A percentile compares a stretch with the other conserved stretches of the same genome.
Conservation (phyloP, 208 protist genomes). For the Entamoeba dispar region DNA sequence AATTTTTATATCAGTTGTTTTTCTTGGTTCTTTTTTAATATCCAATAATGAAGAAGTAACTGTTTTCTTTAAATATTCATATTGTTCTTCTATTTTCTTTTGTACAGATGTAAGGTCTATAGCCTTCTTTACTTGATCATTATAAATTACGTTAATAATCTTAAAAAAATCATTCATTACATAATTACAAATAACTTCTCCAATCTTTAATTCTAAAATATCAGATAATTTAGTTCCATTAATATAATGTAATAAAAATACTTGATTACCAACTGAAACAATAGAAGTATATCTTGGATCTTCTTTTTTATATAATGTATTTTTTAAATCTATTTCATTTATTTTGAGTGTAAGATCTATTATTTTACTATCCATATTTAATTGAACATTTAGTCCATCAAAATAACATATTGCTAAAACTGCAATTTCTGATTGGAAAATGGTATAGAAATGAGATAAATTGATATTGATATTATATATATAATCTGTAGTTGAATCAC, state of each 20-base stretch:
- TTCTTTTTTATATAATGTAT: not conserved
- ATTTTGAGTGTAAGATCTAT: not conserved
- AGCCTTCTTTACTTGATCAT: not conserved
- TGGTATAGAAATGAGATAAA: not conserved
- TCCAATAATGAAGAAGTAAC: not conserved
- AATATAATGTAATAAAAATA: not conserved
- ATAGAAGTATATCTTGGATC: not conserved
- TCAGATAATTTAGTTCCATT: not conserved
- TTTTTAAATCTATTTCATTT: not conserved
- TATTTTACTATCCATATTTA: not conserved
- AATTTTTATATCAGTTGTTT: not conserved
- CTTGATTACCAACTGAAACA: not conserved
- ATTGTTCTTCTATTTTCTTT: not conserved
- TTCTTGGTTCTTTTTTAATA: not conserved
- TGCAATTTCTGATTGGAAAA: not conserved
- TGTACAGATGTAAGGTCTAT: not conserved
- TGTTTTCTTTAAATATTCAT: not conserved
- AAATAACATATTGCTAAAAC: not conserved
- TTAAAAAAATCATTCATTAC: not conserved
- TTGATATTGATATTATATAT: not conserved
- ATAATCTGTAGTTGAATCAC: not conserved
- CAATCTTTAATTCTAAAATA: not conserved
- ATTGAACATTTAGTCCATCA: not conserved
- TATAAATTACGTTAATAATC: not conserved
- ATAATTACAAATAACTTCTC: not conserved